A percentile compares a stretch with the other conserved stretches of the same genome.
phyloP scores from a whole-genome alignment of 768 basidiomycete species.

The Lactarius psammicola region DNA sequence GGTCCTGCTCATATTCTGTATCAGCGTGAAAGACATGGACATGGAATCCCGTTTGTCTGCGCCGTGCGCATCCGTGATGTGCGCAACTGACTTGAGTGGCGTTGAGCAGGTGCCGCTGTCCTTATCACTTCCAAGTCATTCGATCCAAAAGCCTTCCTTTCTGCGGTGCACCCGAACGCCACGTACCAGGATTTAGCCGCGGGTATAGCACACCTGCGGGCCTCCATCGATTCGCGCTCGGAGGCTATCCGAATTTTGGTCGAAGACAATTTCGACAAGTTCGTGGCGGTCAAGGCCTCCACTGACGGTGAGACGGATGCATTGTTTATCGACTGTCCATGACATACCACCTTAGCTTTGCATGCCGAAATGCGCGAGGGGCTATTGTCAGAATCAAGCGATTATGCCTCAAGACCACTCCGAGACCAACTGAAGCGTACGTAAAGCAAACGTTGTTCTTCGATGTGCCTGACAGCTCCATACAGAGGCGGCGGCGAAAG shows the following conservation, averaged over 20 bases:
- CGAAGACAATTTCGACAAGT: slow-evolving; percentile 97
- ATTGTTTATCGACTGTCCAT: background rate
- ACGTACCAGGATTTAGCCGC: slow-evolving; percentile 86
- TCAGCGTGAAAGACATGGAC: slow-evolving; percentile 65
- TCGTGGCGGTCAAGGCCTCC: slow-evolving; percentile 94
- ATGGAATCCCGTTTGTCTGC: slow-evolving; percentile 68
- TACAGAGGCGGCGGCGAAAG: slow-evolving; percentile 85
- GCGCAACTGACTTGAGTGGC: slow-evolving; percentile 19
- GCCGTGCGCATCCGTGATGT: background rate
- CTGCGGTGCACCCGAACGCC: slow-evolving; percentile 89
- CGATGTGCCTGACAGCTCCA: background rate
- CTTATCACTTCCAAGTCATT: slow-evolving; percentile 91
- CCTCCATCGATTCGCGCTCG: slow-evolving; percentile 85
- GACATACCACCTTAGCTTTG: slow-evolving; percentile 52
- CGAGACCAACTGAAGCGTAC: slow-evolving; percentile 83
- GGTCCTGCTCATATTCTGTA: slow-evolving; percentile 4
- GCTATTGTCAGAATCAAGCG: slow-evolving; percentile 67
- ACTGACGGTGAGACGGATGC: slow-evolving; percentile 69
- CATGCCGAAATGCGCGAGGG: slow-evolving; percentile 94
- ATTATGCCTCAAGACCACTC: slow-evolving; percentile 81
- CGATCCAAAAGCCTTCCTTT: slow-evolving; percentile 92
- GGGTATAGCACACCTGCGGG: slow-evolving; percentile 70
- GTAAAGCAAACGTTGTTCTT: slow-evolving; percentile 29
- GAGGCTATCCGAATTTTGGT: slow-evolving; percentile 94
- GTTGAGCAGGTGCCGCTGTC: slow-evolving; percentile 65